Evolutionary conservation across 805 yeast genomes (phyloP).

Genomic region (Metschnikowia corniflorae): DNA sequence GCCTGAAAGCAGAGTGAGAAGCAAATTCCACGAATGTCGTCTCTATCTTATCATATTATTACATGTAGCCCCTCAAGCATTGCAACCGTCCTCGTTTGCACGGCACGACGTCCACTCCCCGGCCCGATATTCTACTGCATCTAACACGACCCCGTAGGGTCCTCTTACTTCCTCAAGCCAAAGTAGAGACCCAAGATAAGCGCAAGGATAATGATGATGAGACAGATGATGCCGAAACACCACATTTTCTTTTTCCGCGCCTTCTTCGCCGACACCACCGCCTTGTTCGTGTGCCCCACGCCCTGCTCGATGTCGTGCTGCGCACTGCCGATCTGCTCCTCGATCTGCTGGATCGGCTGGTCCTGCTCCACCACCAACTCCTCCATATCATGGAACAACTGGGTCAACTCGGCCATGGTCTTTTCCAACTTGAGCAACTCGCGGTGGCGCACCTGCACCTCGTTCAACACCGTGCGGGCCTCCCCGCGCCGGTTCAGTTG

Average conservation of each 20-base stretch:
- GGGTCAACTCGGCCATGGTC: constrained; percentile 93
- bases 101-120: too few species aligned
- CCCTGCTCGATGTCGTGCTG: constrained; percentile 92
- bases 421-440: constrained; percentile 93
- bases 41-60: too few species aligned
- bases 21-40: too few species aligned
- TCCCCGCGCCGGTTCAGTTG: constrained; percentile 89
- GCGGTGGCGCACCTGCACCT: constrained; percentile 93
- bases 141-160: too few species aligned
- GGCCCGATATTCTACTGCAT: not conserved
- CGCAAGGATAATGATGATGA: constrained; percentile 61
- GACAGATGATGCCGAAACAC: constrained; percentile 63
- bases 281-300: constrained; percentile 88
- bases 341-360: constrained; percentile 76
- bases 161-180: constrained; percentile 21
- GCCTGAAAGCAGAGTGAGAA: too few species aligned
- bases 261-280: constrained; percentile 80
- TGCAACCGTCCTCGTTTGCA: too few species aligned
- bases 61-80: too few species aligned
- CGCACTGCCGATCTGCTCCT: constrained; percentile 75
- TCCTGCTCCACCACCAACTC: constrained; percentile 94
- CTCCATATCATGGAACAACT: constrained; percentile 94
- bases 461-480: constrained; percentile 91
- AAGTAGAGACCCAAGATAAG: constrained; percentile 66
- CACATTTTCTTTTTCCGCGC: constrained; percentile 91